phyloP scores from a whole-genome alignment of 1,284 basidiomycete species.

The Puccinia triticina region DNA sequence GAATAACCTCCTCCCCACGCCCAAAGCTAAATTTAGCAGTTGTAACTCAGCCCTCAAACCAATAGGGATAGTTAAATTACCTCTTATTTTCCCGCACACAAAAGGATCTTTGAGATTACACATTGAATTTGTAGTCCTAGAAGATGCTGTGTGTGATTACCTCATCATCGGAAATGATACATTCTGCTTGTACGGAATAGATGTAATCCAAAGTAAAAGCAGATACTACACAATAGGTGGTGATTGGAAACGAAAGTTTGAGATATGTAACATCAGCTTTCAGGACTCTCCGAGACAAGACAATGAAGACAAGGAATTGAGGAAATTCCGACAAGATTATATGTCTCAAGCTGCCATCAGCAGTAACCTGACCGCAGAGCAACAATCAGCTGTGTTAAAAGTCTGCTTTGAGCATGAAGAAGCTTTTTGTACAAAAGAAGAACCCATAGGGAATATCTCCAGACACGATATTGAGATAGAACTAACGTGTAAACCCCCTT shows the following conservation, averaged over 20 bases:
- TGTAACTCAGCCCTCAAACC: slow-evolving; percentile 24
- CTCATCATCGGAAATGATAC: slow-evolving; percentile 16
- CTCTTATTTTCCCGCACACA: no score
- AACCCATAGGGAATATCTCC: slow-evolving; percentile 6
- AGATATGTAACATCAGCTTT: background rate
- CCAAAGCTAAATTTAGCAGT: slow-evolving; percentile 17
- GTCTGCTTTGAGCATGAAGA: no score
- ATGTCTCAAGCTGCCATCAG: no score
- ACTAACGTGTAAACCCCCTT: background rate
- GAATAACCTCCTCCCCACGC: background rate
- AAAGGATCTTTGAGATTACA: no score
- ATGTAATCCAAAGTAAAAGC: slow-evolving; percentile 16
- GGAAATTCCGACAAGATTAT: no score
- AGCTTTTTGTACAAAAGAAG: slow-evolving; percentile 2
- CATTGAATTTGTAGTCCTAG: background rate
- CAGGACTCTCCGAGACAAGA: background rate
- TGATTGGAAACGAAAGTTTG: slow-evolving; percentile 29
- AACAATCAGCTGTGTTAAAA: no score
- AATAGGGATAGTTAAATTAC: background rate
- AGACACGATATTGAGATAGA: slow-evolving; percentile 2
- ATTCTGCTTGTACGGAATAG: slow-evolving; percentile 4
- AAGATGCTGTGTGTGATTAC: slow-evolving; percentile 21
- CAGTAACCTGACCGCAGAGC: no score
- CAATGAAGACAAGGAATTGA: no score
- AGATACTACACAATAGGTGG: slow-evolving; percentile 29